Base-by-base conservation (phyloP, 257 asterid species). In the Parsonsia alboflavescens region DNA sequence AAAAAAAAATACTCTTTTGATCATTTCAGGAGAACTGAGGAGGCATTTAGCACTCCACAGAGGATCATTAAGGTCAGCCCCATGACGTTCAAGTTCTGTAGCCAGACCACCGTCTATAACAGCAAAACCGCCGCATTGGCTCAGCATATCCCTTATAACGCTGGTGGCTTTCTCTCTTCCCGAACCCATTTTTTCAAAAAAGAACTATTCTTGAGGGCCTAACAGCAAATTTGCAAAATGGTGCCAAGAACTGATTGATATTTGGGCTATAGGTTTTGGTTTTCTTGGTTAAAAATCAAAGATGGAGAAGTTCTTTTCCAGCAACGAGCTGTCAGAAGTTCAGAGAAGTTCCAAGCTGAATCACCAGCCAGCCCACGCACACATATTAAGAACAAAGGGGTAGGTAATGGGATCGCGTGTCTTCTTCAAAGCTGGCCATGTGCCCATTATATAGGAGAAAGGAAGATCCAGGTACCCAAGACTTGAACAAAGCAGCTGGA, bases 11-110 rank as follows among this genome's bases (percentile, higher is more conserved):
- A 88, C 96, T 88, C 85, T 87, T 87, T 83, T 84, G 72, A 90
- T 89, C 75, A 90, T 91, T 67, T 86, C 89, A 13, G 97, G 93
- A 6, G 91, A 89, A 82, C 81, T 86, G 59, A 91, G 63, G 78
- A 91, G 93, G 83, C 93, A 89, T 83, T 89, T 89, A 28, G 97
- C 97, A 71, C 97, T 91, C 97, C 97, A 91, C 6, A 91, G 90
- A 75, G 96, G 91, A 69, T 91, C 97, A 19, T 86, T 82, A 52
- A 91, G 90, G 75, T 89, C 80, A 24, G 97, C 93, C 17, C 96
- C 93, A 50, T 86, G 93, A 6, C 93, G 81, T 52, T 91, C 86
- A 48, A 89, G 91, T 85, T 91, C 93, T 76, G 97, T 90, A 74
- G 96, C 97, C n/a, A 90, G 91, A 46, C 97, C 97, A 54, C 97